These are phyloP conservation scores for Pichia kluyveri DNA, from an alignment of 805 yeast species.

Conservation along the genomic window DNA sequence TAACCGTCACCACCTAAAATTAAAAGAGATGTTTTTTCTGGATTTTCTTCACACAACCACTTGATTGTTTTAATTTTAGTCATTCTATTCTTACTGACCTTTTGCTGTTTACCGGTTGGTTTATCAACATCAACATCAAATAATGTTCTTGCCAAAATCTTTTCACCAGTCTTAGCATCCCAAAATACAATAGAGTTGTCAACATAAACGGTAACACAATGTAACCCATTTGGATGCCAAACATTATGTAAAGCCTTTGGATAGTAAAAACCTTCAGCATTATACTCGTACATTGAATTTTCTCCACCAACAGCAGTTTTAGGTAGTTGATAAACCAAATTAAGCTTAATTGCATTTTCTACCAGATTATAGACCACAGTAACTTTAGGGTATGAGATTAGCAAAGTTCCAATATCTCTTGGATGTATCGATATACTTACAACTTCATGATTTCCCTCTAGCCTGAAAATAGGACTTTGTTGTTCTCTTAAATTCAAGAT, in stretches of 20 bases:
- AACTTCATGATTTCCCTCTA: slow-evolving; percentile 45
- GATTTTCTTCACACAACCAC: slow-evolving; percentile 77
- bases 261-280: slow-evolving; percentile 17
- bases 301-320: slow-evolving; percentile 71
- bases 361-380: slow-evolving; percentile 65
- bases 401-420: slow-evolving; percentile 70
- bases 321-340: slow-evolving; percentile 53
- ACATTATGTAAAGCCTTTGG: slow-evolving; percentile 39
- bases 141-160: slow-evolving; percentile 65
- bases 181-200: slow-evolving; percentile 87
- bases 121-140: slow-evolving; percentile 56
- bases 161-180: slow-evolving; percentile 76
- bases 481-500: slow-evolving; percentile 61
- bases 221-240: slow-evolving; percentile 92
- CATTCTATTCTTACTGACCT: slow-evolving; percentile 18
- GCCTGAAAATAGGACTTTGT: slow-evolving; percentile 55
- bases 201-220: slow-evolving; percentile 65
- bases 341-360: slow-evolving; percentile 45
- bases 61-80: slow-evolving; percentile 43
- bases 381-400: slow-evolving; percentile 62
- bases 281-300: slow-evolving; percentile 24
- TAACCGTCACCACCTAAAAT: slow-evolving; percentile 60
- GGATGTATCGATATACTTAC: slow-evolving; percentile 73
- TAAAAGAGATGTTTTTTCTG: slow-evolving; percentile 69
- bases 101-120: slow-evolving; percentile 28